Evolutionary conservation across 495 filamentous ascomycete species (phyloP).

Genomic region (Annulohypoxylon nitens): DNA sequence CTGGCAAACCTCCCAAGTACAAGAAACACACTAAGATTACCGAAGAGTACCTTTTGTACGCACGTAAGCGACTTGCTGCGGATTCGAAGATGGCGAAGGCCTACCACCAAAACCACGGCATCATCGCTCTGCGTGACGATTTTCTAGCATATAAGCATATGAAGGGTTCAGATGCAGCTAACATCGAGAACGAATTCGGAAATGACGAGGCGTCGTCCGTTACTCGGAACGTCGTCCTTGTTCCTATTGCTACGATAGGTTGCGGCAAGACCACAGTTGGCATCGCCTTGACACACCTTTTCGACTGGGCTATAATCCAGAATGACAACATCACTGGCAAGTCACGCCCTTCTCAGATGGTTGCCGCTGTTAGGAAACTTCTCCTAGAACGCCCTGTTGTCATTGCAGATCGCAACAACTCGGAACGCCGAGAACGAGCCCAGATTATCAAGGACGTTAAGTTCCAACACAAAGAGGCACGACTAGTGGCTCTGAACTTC

Average conservation of each 20-base stretch:
- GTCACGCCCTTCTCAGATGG: slow-evolving; percentile 79
- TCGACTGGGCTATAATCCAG: slow-evolving; percentile 93
- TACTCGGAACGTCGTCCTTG: slow-evolving; percentile 76
- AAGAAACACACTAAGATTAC: slow-evolving; percentile 93
- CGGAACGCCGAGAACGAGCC: slow-evolving; percentile 84
- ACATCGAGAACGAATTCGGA: slow-evolving; percentile 54
- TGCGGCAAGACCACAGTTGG: slow-evolving; percentile 97
- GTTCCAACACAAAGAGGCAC: slow-evolving; percentile 68
- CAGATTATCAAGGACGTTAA: slow-evolving; percentile 87
- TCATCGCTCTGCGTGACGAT: slow-evolving; percentile 88
- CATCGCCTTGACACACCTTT: slow-evolving; percentile 83
- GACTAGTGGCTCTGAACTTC: slow-evolving; percentile 92
- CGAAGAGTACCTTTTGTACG: slow-evolving; percentile 88
- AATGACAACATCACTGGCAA: slow-evolving; percentile 95
- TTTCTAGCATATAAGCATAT: slow-evolving; percentile 85
- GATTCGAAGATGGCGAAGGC: slow-evolving; percentile 71
- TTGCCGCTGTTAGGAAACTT: slow-evolving; percentile 70
- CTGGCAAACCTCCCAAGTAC: slow-evolving; percentile 77
- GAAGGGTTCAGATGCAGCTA: slow-evolving; percentile 80
- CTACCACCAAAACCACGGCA: slow-evolving; percentile 93
- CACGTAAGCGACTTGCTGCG: slow-evolving; percentile 74
- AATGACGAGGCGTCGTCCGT: slow-evolving; percentile 57
- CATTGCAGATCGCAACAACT: slow-evolving; percentile 95
- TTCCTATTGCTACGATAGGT: slow-evolving; percentile 90
- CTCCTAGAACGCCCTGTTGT: slow-evolving; percentile 76